Base-by-base conservation (phyloP, 2,329 filamentous ascomycete species). In the Magnaporthales sp. region DNA sequence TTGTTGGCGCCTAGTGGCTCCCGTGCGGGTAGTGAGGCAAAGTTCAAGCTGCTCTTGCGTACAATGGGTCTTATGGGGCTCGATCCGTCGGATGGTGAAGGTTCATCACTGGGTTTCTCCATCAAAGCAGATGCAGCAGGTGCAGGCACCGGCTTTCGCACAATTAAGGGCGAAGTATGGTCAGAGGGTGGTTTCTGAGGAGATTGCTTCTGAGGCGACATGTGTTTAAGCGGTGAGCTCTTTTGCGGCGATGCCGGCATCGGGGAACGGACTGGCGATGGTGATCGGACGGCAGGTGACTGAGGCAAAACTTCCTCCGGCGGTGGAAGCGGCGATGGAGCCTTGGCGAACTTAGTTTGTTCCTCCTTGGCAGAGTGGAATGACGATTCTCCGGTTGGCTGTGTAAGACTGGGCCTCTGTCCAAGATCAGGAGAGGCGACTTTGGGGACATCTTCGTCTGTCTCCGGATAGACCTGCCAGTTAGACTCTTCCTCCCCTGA, bases 1-100 rank as follows among this genome's bases (percentile, higher is more conserved):
- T 93, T 94, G 76, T 96, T 96, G 19, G 86, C 86, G 32, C 88
- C 87, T 65, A 98, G 81, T 46, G 94, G 94, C 73, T 98, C 94
- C 68, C 95, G 86, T 2, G 94, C 93, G 31, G 95, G 95, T 13
- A 99, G 82, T 22, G 95, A 92, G 51, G 95, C 92, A 78, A 99
- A 98, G 68, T 91, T 96, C 68, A 99, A 84, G 75, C 94, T 98
- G 78, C 93, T 97, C 82, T 98, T 98, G 68, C 94, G 89, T 70
- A 96, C 85, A 31, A 91, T 82, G 1, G 90, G 90, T 70, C 91
- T 85, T 63, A 91, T 87, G 0, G 91, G 91, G 71, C 90, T 93
- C 0, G 91, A 92, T 0, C 81, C 83, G 63, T 58, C 54, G 2
- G 89, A 91, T 19, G 85, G 84, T 3, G 88, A 90, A 68, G 82